Evolutionary conservation across 306 rosid species (phyloP).

Genomic region (Fagus sylvatica): DNA sequence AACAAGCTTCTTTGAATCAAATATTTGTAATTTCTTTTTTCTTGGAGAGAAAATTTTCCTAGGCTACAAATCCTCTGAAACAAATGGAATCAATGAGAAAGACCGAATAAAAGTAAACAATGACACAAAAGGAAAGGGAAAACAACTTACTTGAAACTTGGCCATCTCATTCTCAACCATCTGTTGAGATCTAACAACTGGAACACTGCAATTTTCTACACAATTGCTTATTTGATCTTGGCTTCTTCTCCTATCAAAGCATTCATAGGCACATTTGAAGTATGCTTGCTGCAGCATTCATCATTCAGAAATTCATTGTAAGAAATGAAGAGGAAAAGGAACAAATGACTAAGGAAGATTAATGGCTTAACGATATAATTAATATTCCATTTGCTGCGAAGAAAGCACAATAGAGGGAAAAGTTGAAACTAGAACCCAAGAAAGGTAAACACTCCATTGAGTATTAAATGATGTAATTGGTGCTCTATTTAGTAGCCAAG

Average conservation of each 20-base stretch:
- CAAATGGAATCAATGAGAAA: neutral
- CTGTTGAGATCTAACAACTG: constrained; percentile 76
- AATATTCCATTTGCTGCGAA: neutral
- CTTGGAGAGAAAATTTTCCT: neutral
- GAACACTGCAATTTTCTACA: constrained; percentile 75
- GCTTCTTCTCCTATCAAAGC: constrained; percentile 80
- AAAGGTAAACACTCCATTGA: neutral
- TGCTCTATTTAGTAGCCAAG: neutral
- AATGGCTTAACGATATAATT: neutral
- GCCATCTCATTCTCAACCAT: constrained; percentile 86
- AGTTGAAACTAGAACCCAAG: neutral
- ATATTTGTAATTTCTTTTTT: neutral
- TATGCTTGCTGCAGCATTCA: constrained; percentile 73
- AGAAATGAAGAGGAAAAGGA: neutral
- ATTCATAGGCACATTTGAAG: constrained; percentile 86
- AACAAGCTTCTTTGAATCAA: neutral
- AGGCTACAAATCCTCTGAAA: constrained; percentile 1
- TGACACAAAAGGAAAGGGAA: neutral
- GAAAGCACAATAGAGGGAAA: neutral
- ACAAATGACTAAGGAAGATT: neutral
- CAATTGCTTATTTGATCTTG: constrained; percentile 77
- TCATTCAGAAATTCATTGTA: constrained; percentile 23
- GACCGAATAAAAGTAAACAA: neutral
- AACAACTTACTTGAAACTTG: constrained; percentile 69
- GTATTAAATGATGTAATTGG: neutral